Evolutionary conservation across 441 rosid species (phyloP).

Genomic region (Omphalea diandra): DNA sequence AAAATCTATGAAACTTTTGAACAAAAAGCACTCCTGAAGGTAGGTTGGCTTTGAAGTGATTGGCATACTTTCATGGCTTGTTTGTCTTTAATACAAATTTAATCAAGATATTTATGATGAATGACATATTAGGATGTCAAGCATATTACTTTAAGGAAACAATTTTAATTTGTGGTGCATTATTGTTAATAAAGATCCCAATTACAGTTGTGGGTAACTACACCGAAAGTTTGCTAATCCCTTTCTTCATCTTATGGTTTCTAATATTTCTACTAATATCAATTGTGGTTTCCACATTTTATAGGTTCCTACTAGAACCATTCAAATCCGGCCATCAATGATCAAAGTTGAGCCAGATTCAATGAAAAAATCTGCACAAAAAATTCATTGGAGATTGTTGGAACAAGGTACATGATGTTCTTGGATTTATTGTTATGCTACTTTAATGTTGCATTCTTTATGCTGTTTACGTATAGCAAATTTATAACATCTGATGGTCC

Average conservation of each 20-base stretch:
- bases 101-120: background rate
- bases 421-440: slow-evolving; percentile 3
- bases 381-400: slow-evolving; percentile 66
- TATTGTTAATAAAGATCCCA: background rate
- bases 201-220: background rate
- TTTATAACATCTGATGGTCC: background rate
- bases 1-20: too few species aligned
- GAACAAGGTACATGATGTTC: slow-evolving; percentile 45
- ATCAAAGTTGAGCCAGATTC: slow-evolving; percentile 54
- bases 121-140: background rate
- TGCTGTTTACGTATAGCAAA: background rate
- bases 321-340: slow-evolving; percentile 66
- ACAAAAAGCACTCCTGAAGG: too few species aligned
- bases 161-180: background rate
- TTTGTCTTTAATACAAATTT: background rate
- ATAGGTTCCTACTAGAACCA: slow-evolving; percentile 54
- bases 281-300: slow-evolving; percentile 10
- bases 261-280: background rate
- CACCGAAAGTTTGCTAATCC: background rate
- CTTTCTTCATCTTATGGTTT: background rate
- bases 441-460: background rate
- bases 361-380: slow-evolving; percentile 26
- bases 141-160: background rate
- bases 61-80: background rate
- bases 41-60: background rate